phyloP scores from a whole-genome alignment of 306 rosid genomes.

The Mucuna pruriens region DNA sequence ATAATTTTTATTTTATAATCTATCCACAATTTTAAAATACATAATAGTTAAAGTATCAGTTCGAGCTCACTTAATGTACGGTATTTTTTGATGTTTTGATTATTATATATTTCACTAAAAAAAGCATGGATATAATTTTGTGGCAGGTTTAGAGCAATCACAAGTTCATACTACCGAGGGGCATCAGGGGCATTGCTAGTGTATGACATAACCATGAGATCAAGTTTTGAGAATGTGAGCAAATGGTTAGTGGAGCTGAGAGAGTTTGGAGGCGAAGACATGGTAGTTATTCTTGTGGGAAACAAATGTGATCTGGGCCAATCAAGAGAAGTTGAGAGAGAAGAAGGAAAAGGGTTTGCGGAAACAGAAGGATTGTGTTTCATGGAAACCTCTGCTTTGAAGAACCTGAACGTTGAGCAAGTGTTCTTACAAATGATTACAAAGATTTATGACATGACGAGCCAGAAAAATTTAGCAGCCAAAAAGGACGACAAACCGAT shows the following conservation, averaged over 20 bases:
- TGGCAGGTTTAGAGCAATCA: conserved; percentile 88
- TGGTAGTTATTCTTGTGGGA: conserved; percentile 83
- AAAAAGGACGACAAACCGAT: conserved; percentile 38
- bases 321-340: conserved; percentile 66
- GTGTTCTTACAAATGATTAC: conserved; percentile 75
- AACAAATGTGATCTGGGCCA: conserved; percentile 72
- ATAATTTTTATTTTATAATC: too few species aligned
- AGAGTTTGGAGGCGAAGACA: conserved; percentile 71
- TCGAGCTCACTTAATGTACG: too few species aligned
- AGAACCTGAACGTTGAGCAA: conserved; percentile 82
- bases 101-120: neutral
- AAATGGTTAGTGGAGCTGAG: conserved; percentile 82
- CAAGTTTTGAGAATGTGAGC: conserved; percentile 59
- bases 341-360: conserved; percentile 71
- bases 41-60: too few species aligned
- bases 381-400: conserved; percentile 95
- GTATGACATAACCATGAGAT: conserved; percentile 72
- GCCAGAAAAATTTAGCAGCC: conserved; percentile 58
- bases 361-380: conserved; percentile 73
- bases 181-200: conserved; percentile 85
- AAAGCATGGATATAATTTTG: neutral
- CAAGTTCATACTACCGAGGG: conserved; percentile 92
- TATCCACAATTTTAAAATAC: too few species aligned
- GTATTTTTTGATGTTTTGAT: too few species aligned
- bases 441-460: conserved; percentile 63